Evolutionary conservation across 1,284 basidiomycete species (phyloP).

Genomic region (Ustanciosporium gigantosporum): DNA sequence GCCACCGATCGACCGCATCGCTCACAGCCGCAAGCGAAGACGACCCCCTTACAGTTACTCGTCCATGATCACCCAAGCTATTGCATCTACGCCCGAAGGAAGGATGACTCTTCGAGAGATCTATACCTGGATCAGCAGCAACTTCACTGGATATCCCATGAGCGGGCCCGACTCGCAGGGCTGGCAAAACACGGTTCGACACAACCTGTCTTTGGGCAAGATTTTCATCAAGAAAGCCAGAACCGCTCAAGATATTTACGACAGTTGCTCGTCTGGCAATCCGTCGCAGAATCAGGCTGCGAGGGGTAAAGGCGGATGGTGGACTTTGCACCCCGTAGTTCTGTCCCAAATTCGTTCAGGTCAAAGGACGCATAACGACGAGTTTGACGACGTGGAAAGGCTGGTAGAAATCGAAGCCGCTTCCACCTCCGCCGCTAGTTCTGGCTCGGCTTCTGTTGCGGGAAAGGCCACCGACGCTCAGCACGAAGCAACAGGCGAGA

Average conservation of each 20-base stretch:
- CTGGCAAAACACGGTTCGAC: conserved; percentile 56
- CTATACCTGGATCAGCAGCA: conserved; percentile 52
- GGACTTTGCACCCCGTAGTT: conserved; percentile 40
- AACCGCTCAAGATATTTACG: conserved; percentile 45
- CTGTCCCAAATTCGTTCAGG: conserved; percentile 34
- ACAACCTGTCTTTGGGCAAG: conserved; percentile 54
- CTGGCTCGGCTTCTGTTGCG: neutral
- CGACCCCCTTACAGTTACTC: conserved; percentile 52
- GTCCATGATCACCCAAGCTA: conserved; percentile 55
- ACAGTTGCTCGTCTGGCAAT: conserved; percentile 44
- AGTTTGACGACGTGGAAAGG: conserved; percentile 36
- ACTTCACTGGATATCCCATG: conserved; percentile 48
- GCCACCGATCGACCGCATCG: conserved; percentile 36
- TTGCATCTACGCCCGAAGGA: conserved; percentile 43
- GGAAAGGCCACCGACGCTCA: neutral
- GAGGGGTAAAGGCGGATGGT: conserved; percentile 50
- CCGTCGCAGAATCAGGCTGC: conserved; percentile 45
- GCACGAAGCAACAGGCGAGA: neutral
- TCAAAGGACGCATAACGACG: conserved; percentile 28
- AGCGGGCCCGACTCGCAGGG: conserved; percentile 45
- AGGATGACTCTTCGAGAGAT: conserved; percentile 54
- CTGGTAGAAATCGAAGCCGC: conserved; percentile 35
- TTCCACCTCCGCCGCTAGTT: neutral
- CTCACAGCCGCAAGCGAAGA: conserved; percentile 41
- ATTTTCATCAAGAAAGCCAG: conserved; percentile 49